Base-by-base conservation (phyloP, 2,329 filamentous ascomycete species). In the Pseudocercospora macadamiae region DNA sequence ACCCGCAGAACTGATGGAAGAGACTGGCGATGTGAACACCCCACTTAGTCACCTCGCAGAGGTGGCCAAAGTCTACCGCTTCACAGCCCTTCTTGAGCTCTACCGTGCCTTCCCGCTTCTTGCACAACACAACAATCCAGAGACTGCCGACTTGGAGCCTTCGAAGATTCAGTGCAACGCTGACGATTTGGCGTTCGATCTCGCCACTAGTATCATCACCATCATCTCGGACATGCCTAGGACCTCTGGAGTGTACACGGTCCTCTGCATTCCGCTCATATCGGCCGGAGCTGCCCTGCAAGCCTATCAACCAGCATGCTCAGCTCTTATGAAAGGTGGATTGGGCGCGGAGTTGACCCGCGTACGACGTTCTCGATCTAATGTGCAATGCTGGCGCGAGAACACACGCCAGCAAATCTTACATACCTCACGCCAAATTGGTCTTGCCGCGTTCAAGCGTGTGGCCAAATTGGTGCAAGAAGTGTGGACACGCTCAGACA, bases 401-500 rank as follows among this genome's bases (percentile, higher is more conserved):
- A 51, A 54, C 10, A 26, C 55, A 4, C 37, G 59, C n/a, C 42
- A 57, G 16, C 54, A 61, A 26, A 61, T 57, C 18, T 14, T 57
- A 25, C 54, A 60, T 25, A 58, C 51, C 16, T 47, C 52, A 19
- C 28, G 37, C 18, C 54, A 36, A 12, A 37, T 63, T n/a, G 57
- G 57, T 4, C 30, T 63, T 7, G 57, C 52, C 4, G 26, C 56
- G n/a, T 28, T 62, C 6, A 37, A 55, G 2, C 32, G 59, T n/a
- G 54, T 47, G 12, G 57, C 51, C 2, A 59, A 57, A 21, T 23
- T 64, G 32, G 51, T 64, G 6, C 54, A 64, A 14, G 53, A 59
- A 23, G 62, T 62, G 14, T 62, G 62, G 62, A 54, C 44, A 28
- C 53, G 56, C 18, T 51, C 55, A 7, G 62, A 64, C 44, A 18